Percentiles rank a stretch among this genome's conserved stretches.
These are phyloP conservation scores for Aspergillus ruber DNA, from an alignment of 2,329 filamentous ascomycete genomes.

Conservation along the genomic window DNA sequence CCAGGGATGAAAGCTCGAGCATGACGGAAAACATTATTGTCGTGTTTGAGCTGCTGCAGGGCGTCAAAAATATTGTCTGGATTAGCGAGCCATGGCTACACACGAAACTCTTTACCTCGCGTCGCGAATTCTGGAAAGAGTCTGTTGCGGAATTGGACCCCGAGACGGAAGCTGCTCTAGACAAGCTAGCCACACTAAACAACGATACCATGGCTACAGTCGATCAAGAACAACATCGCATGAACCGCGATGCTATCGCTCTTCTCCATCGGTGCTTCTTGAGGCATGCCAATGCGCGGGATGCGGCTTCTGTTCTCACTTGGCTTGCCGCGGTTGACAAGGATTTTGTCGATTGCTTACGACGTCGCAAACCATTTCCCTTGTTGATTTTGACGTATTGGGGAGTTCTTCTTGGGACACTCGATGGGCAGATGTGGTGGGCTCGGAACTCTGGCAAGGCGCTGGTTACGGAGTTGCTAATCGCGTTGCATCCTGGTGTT, in stretches of 20 bases:
- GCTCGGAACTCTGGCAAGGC: conserved; percentile 26
- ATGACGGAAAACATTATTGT: conserved; percentile 32
- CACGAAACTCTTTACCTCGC: conserved; percentile 46
- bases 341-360: conserved; percentile 25
- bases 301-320: conserved; percentile 25
- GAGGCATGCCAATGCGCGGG: conserved; percentile 16
- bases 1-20: conserved; percentile 21
- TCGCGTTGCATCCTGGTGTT: conserved; percentile 14
- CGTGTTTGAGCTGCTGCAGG: conserved; percentile 31
- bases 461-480: conserved; percentile 22
- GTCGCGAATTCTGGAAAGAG: conserved; percentile 40
- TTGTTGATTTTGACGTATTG: conserved; percentile 31
- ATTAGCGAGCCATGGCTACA: conserved; percentile 39
- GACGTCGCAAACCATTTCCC: conserved; percentile 23
- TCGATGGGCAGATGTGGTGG: conserved; percentile 30
- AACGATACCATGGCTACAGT: conserved; percentile 20
- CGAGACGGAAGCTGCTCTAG: conserved; percentile 21
- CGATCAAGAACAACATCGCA: conserved; percentile 21
- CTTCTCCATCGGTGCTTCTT: conserved; percentile 24
- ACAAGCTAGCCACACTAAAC: conserved; percentile 21
- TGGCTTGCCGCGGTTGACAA: conserved; percentile 29
- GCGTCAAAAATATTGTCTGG: conserved; percentile 27
- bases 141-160: conserved; percentile 19
- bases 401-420: conserved; percentile 26
- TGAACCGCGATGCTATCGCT: conserved; percentile 24